A percentile compares a stretch with the other conserved stretches of the same genome.
These are phyloP conservation scores for Cyberlindnera galapagoensis DNA, from an alignment of 805 yeast species.

Conservation along the genomic window DNA sequence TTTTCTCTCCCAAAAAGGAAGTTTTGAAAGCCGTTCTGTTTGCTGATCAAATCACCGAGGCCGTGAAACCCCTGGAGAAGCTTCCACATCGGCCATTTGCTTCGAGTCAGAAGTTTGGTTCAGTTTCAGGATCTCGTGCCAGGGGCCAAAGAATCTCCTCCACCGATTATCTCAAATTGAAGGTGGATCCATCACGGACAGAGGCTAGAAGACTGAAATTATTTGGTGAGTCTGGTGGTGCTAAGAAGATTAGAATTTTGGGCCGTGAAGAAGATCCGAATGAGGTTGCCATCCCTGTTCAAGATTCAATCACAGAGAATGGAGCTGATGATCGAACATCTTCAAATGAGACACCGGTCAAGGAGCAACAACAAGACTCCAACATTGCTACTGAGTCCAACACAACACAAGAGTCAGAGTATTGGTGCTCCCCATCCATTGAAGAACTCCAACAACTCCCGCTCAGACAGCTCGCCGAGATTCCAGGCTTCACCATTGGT, in stretches of 20 bases:
- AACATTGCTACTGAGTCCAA: background rate
- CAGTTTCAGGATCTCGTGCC: slow-evolving; percentile 24
- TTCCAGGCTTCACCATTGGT: slow-evolving; percentile 63
- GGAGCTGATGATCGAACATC: slow-evolving; percentile 1
- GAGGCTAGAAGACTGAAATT: slow-evolving; percentile 37
- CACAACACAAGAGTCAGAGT: slow-evolving; percentile 29
- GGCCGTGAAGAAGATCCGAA: slow-evolving; percentile 16
- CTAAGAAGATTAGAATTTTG: slow-evolving; percentile 22
- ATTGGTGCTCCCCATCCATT: slow-evolving; percentile 70
- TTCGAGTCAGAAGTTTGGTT: slow-evolving; percentile 12
- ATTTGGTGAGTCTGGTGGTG: slow-evolving; percentile 24
- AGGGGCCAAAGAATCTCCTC: slow-evolving; percentile 19
- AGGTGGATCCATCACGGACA: slow-evolving; percentile 35
- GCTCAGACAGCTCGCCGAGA: slow-evolving; percentile 40
- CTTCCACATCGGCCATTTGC: slow-evolving; percentile 7
- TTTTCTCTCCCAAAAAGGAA: slow-evolving; percentile 29
- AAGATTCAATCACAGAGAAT: background rate
- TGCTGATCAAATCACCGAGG: slow-evolving; percentile 11
- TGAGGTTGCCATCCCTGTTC: slow-evolving; percentile 2
- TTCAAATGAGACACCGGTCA: slow-evolving; percentile 1
- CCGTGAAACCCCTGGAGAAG: slow-evolving; percentile 1
- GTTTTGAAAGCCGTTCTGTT: slow-evolving; percentile 14
- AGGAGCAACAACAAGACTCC: background rate
- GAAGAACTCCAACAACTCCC: slow-evolving; percentile 39
- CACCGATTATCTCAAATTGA: slow-evolving; percentile 25